Conservation (phyloP, 805 yeast species). For the Metschnikowia dekortorum region DNA sequence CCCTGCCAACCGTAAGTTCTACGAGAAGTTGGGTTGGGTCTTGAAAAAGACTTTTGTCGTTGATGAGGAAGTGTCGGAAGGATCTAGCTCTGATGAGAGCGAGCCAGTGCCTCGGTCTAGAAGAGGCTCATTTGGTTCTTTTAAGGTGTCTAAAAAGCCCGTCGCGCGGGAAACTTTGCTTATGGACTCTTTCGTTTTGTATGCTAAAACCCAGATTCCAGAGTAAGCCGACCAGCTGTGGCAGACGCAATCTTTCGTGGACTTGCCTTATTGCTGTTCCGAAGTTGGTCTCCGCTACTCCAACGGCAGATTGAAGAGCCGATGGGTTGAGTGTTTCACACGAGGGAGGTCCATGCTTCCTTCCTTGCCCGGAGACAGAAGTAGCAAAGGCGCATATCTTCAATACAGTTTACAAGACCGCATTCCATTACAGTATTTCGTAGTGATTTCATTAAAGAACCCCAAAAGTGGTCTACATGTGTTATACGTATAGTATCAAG, state of each 20-base stretch:
- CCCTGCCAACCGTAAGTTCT: slow-evolving; percentile 48
- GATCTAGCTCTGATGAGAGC: slow-evolving; percentile 14
- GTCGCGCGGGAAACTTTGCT: slow-evolving; percentile 10
- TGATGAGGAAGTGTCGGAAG: slow-evolving; percentile 20
- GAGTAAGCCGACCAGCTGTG: background rate
- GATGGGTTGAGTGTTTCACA: background rate
- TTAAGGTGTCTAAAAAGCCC: slow-evolving; percentile 2
- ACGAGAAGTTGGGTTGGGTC: slow-evolving; percentile 49
- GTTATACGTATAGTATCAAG: too few species aligned
- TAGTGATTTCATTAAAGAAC: too few species aligned
- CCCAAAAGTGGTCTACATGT: too few species aligned
- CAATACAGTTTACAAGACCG: too few species aligned
- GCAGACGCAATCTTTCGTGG: background rate
- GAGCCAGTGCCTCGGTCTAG: slow-evolving; percentile 11
- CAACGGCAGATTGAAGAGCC: background rate
- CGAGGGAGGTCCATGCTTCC: background rate
- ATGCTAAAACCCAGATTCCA: slow-evolving; percentile 3
- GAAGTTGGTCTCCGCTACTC: background rate
- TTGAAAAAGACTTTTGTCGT: slow-evolving; percentile 30
- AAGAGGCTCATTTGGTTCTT: slow-evolving; percentile 10
- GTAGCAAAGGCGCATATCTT: too few species aligned
- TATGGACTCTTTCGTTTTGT: slow-evolving; percentile 18
- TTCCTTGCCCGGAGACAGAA: background rate
- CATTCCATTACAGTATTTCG: too few species aligned
- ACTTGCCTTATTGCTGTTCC: background rate